Conservation (phyloP, 495 filamentous ascomycete species). For the Aspergillus conjunctus region DNA sequence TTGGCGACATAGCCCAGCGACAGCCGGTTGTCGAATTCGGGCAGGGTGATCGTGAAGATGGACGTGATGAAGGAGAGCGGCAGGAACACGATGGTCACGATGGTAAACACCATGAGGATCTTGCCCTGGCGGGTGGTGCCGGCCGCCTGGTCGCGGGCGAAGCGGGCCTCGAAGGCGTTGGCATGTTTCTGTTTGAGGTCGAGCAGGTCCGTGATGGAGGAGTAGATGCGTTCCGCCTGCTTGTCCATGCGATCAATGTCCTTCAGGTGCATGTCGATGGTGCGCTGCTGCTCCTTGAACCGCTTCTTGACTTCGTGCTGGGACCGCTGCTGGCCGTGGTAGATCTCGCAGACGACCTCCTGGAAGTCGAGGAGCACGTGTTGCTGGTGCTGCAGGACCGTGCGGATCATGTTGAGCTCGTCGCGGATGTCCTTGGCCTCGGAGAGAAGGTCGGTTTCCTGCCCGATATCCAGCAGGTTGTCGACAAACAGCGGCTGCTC, state of each 20-base stretch:
- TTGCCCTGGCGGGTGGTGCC: constrained; percentile 68
- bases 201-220: constrained; percentile 62
- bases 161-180: constrained; percentile 70
- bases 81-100: constrained; percentile 70
- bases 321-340: constrained; percentile 44
- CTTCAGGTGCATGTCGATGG: constrained; percentile 62
- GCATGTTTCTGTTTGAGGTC: constrained; percentile 68
- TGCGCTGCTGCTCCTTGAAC: constrained; percentile 61
- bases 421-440: constrained; percentile 74
- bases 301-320: constrained; percentile 59
- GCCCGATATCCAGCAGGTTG: constrained; percentile 66
- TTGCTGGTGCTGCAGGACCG: constrained; percentile 61
- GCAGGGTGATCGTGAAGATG: constrained; percentile 66
- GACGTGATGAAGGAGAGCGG: constrained; percentile 68
- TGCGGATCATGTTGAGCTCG: constrained; percentile 70
- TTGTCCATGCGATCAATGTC: constrained; percentile 70
- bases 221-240: constrained; percentile 66
- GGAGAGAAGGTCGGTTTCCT: constrained; percentile 64
- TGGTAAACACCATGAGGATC: constrained; percentile 75
- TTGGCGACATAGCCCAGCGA: constrained; percentile 60
- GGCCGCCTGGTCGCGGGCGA: constrained; percentile 66
- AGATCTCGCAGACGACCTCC: constrained; percentile 54
- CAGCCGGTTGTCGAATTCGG: constrained; percentile 52
- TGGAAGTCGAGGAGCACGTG: constrained; percentile 58
- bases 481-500: constrained; percentile 59